phyloP scores from a whole-genome alignment of 192 early-diverging fungal species.

The Gonapodya sp. region DNA sequence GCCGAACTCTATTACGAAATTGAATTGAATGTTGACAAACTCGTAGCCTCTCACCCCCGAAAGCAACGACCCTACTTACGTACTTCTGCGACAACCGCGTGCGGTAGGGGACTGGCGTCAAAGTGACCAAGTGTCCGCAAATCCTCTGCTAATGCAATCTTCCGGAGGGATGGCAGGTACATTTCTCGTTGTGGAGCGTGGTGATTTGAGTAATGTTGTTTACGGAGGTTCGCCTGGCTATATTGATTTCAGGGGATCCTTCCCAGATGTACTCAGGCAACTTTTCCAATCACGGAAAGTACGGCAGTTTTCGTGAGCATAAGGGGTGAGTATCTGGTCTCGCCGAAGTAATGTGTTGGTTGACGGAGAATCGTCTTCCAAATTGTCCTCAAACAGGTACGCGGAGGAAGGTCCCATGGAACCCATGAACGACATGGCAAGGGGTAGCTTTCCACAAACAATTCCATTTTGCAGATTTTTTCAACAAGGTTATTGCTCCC shows the following conservation, averaged over 20 bases:
- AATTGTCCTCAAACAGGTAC: too few relatives aligned
- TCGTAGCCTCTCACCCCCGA: not conserved
- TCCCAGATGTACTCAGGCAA: not conserved
- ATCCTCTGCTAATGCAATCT: not conserved
- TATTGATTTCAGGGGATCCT: not conserved
- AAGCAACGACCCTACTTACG: not conserved
- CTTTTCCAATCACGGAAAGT: not conserved
- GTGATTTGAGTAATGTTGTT: too few relatives aligned
- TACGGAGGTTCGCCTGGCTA: not conserved
- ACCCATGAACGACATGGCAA: not conserved
- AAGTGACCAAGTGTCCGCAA: not conserved
- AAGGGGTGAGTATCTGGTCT: not conserved
- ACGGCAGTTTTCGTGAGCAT: not conserved
- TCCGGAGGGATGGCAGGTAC: not conserved
- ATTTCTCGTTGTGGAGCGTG: too few relatives aligned
- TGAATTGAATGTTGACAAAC: not conserved
- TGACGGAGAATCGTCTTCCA: too few relatives aligned
- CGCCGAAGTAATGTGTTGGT: too few relatives aligned
- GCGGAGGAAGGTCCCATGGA: not conserved
- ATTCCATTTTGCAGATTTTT: constrained; percentile 18
- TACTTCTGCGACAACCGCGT: not conserved
- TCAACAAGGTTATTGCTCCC: constrained; percentile 21
- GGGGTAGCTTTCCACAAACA: not conserved
- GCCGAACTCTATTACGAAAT: not conserved
- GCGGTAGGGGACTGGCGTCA: not conserved